Percentiles rank a stretch among this genome's conserved stretches.
These are phyloP conservation scores for Phyllosticta ampelicida DNA, from an alignment of 2,329 filamentous ascomycete genomes.

Conservation along the genomic window DNA sequence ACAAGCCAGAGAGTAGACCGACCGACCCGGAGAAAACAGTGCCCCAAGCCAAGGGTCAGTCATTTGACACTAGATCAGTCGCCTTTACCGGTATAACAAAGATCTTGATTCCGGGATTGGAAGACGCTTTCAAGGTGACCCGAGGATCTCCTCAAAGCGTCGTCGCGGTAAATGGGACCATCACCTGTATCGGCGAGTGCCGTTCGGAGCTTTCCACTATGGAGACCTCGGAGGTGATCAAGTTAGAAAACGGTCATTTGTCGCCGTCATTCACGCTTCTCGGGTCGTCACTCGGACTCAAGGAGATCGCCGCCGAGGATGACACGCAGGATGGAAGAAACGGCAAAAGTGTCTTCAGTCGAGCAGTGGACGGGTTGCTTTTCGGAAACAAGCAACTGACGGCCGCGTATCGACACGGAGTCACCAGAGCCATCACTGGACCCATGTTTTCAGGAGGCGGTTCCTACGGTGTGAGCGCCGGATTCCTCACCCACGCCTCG, in stretches of 20 bases:
- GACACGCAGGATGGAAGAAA: slow-evolving; percentile 35
- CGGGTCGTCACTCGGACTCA: slow-evolving; percentile 50
- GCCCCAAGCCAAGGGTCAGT: slow-evolving; percentile 22
- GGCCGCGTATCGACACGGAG: slow-evolving; percentile 27
- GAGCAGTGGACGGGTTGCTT: slow-evolving; percentile 39
- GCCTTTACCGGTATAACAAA: slow-evolving; percentile 48
- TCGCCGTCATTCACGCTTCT: slow-evolving; percentile 51
- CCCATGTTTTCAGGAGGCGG: slow-evolving; percentile 22
- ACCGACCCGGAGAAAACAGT: slow-evolving; percentile 34
- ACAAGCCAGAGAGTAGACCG: slow-evolving; percentile 19
- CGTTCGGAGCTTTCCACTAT: slow-evolving; percentile 27
- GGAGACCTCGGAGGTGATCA: slow-evolving; percentile 23
- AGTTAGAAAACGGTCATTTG: slow-evolving; percentile 50
- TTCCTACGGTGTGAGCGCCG: slow-evolving; percentile 28
- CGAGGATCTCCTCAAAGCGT: slow-evolving; percentile 29
- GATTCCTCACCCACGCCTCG: slow-evolving; percentile 25
- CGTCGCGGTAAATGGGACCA: slow-evolving; percentile 41
- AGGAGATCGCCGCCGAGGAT: slow-evolving; percentile 49
- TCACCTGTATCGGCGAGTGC: slow-evolving; percentile 49
- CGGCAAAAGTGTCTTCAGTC: slow-evolving; percentile 46
- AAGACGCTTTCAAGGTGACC: slow-evolving; percentile 16
- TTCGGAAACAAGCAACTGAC: slow-evolving; percentile 31
- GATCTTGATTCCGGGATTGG: slow-evolving; percentile 39
- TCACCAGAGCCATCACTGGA: slow-evolving; percentile 29
- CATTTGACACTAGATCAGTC: slow-evolving; percentile 29